phyloP scores from a whole-genome alignment of 2,329 filamentous ascomycete species.

The Talaromyces sp. region DNA sequence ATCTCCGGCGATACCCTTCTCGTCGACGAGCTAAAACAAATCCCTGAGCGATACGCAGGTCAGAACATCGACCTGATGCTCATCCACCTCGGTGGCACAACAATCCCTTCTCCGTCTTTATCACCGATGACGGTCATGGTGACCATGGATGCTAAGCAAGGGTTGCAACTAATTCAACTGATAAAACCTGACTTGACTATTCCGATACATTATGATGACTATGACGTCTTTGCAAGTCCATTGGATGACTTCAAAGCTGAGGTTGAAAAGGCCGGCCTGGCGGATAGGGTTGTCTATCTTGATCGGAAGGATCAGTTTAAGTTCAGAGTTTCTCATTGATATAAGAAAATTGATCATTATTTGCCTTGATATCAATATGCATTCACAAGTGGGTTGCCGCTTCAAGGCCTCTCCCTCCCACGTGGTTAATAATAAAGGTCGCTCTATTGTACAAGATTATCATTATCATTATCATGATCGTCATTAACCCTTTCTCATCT shows the following conservation, averaged over 20 bases:
- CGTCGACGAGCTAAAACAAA: conserved; percentile 61
- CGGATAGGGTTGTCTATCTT: conserved; percentile 59
- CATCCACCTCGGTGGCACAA: conserved; percentile 65
- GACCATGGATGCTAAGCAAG: conserved; percentile 66
- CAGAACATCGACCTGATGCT: conserved; percentile 65
- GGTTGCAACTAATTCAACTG: conserved; percentile 59
- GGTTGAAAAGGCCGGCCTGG: conserved; percentile 53
- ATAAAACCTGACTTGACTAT: conserved; percentile 63
- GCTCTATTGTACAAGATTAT: neutral
- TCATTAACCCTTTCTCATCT: neutral
- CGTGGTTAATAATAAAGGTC: too few species aligned
- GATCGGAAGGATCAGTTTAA: conserved; percentile 59
- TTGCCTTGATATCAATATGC: neutral
- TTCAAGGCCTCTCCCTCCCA: too few species aligned
- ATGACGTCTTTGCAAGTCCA: conserved; percentile 61
- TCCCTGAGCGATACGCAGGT: conserved; percentile 55
- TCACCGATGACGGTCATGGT: conserved; percentile 67
- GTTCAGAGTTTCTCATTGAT: conserved; percentile 38
- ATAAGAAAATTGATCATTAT: neutral
- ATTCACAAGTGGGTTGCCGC: too few species aligned
- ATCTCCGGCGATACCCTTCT: conserved; percentile 66
- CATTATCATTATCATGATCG: neutral
- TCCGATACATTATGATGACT: conserved; percentile 65
- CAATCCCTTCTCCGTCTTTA: conserved; percentile 59
- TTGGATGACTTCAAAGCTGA: conserved; percentile 60